phyloP scores from a whole-genome alignment of 2,329 filamentous ascomycete genomes.

The Thyridium curvatum region DNA sequence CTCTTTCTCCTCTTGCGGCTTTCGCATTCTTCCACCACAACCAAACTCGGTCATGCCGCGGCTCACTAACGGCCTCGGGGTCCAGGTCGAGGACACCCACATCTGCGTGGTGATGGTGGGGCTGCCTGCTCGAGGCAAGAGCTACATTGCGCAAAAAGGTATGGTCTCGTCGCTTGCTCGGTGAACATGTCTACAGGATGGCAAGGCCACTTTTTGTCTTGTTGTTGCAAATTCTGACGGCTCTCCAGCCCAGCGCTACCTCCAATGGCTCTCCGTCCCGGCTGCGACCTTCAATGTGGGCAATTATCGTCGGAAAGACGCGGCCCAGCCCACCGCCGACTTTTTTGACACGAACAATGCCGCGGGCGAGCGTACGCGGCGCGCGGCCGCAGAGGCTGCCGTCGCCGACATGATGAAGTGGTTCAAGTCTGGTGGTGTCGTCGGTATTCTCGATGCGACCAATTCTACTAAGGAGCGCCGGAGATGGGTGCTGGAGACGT shows the following conservation, averaged over 20 bases:
- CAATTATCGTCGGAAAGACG: constrained; percentile 84
- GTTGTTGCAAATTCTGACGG: constrained; percentile 7
- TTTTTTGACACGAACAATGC: constrained; percentile 92
- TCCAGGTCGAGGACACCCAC: constrained; percentile 90
- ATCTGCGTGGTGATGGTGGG: constrained; percentile 99
- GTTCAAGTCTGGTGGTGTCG: constrained; percentile 76
- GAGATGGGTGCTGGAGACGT: constrained; percentile 83
- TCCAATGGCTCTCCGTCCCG: constrained; percentile 92
- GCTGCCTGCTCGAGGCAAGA: constrained; percentile 91
- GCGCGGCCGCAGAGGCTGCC: constrained; percentile 84
- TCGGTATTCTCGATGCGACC: constrained; percentile 92
- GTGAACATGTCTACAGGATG: too few species aligned
- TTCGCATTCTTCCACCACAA: constrained; percentile 2
- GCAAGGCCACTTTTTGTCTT: neutral
- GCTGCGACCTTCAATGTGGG: constrained; percentile 97
- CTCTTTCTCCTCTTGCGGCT: constrained; percentile 1
- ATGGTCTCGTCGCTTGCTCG: constrained; percentile 18
- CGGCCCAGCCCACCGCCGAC: constrained; percentile 83
- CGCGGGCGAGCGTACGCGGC: constrained; percentile 84
- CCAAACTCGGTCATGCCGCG: constrained; percentile 31
- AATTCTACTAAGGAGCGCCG: constrained; percentile 89
- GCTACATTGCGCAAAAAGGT: constrained; percentile 97
- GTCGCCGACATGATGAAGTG: constrained; percentile 90
- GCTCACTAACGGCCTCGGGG: constrained; percentile 59
- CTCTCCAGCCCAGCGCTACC: constrained; percentile 73